Base-by-base conservation (phyloP, 2,329 filamentous ascomycete species). In the Penicillium sp. region DNA sequence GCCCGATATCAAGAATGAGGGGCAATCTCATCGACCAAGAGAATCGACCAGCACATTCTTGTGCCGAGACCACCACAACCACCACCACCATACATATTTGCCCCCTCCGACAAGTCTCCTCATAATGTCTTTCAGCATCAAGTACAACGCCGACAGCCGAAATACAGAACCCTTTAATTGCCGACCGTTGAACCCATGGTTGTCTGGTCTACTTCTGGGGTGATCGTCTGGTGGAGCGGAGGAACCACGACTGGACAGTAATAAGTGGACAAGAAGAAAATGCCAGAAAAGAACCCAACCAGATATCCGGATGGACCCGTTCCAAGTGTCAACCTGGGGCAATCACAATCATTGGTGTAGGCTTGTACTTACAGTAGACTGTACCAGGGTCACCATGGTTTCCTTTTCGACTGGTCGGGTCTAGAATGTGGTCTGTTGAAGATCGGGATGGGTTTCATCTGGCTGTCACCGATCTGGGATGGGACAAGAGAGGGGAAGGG, bases 141-240 rank as follows among this genome's bases (percentile, higher is more conserved):
- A 24, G n/a, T 35, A 53, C 37, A 13, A 10, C 35, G 17, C 33
- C 51, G 35, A 53, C 40, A 51, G 33, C 19, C 24, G 8, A 50
- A 38, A 12, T 49, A 8, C 13, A 7, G n/a, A 22, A 19, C 12
- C 28, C 12, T n/a, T 37, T 49, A 17, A 22, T 24, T 38, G 22
- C 45, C 44, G 35, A 26, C 35, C 35, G 24, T 17, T 40, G n/a
- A 49, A 55, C 47, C 57, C 54, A 54, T 56, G 62, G 57, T 56
- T 47, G 19, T 51, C 38, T 17, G 22, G 9, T 44, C 61, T 63
- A 13, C 47, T 60, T 62, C 57, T 49, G 50, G 56, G 62, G 65
- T 44, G 58, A 65, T 65, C 58, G 44, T 66, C 45, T 64, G 62
- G 58, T 42, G 9, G 15, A 55, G 60, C 60, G 62, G 65, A 65